Conservation (phyloP, 148 eudicot species). For the Arctostaphylos glauca region DNA sequence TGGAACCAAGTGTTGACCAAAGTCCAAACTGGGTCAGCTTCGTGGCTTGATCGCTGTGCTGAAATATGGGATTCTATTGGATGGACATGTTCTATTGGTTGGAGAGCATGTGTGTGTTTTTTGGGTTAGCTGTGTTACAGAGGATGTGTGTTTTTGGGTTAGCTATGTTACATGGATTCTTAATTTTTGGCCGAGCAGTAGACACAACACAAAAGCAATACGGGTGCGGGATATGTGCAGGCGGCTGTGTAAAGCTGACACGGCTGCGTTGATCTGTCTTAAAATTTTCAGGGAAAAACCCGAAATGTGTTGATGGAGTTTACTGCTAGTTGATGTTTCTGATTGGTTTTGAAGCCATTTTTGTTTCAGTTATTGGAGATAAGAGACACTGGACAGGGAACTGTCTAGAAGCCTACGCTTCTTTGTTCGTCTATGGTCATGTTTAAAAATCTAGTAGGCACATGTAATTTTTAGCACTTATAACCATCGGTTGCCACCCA, state of each 20-base stretch:
- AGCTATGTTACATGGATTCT: background rate
- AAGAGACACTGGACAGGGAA: background rate
- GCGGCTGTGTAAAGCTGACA: background rate
- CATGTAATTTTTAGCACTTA: too few species aligned
- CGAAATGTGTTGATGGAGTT: background rate
- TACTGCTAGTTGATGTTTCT: background rate
- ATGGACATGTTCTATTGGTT: background rate
- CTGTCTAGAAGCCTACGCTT: too few species aligned
- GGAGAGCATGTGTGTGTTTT: background rate
- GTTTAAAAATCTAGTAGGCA: too few species aligned
- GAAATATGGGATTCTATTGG: background rate
- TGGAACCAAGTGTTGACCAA: background rate
- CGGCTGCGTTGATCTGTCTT: background rate
- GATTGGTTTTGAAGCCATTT: background rate
- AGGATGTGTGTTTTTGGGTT: too few species aligned
- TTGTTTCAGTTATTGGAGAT: background rate
- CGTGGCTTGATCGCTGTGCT: background rate
- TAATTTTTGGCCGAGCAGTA: background rate
- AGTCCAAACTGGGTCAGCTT: background rate
- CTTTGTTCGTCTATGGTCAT: too few species aligned
- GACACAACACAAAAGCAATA: background rate
- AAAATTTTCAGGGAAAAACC: background rate
- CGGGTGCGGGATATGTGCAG: background rate
- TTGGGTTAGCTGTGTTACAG: too few species aligned
- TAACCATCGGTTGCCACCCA: too few species aligned